Base-by-base conservation (phyloP, 805 yeast genomes). In the Saccharomycopsis javanensis region DNA sequence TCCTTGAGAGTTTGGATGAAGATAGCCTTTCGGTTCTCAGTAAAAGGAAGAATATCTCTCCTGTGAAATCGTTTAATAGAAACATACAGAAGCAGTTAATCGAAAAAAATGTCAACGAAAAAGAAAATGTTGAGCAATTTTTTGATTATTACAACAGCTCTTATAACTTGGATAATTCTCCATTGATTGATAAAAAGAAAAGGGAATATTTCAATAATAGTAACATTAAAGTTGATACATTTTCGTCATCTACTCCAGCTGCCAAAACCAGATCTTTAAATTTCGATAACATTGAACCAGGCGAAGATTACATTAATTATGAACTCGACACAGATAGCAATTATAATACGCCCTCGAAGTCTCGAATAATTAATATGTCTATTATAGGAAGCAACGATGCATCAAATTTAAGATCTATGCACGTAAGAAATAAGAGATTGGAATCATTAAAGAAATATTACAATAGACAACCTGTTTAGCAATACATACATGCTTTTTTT, bases 1-100 rank as follows among this genome's bases (percentile, higher is more conserved):
- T 16, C n/a, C 28, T 25, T 45, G 50, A 31, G 3, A 45, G 30
- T 45, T 42, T n/a, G 27, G 55, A 30, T 27, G 50, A 37, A 23
- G 37, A 35, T 35, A 48, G 52, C 11, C 27, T 38, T 13, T 11
- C 27, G 11, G 33, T 48, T 33, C 20, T 50, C 18, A 54, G 25
- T 18, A 35, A 42, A 15, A 25, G 33, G 16, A 23, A 31, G 8
- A 51, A 20, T 13, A 25, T 58, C 5, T 58, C 61, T 20, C 61
- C 61, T 8, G 56, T 58, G 8, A 58, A 58, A 34, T 55, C 62
- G 23, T 54, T 30, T 28, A 60, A 51, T 42, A 18, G 46, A 31
- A 33, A 33, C 1, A 33, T 34, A 28, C 30, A 18, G 23, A 20
- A 15, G 7, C 48, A 16, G 2, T n/a, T 33, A 33, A 46, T 13